Conservation (phyloP, 2,329 filamentous ascomycete species). For the Cladophialophora chaetospira region DNA sequence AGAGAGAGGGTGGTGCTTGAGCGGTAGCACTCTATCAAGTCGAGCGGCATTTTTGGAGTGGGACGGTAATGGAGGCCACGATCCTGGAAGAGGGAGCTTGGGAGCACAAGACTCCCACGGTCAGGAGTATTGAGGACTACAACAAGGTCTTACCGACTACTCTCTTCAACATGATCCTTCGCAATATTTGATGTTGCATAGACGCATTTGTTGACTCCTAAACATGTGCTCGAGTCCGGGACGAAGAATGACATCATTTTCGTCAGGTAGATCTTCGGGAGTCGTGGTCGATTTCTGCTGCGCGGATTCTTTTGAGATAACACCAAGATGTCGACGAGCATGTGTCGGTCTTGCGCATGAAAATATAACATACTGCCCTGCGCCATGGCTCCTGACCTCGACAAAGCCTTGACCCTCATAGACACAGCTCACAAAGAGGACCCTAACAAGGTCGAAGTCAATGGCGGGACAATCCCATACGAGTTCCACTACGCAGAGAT, state of each 20-base stretch:
- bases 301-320: too few species aligned
- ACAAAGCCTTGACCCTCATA: constrained; percentile 64
- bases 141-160: too few species aligned
- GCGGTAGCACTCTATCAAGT: background rate
- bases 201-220: background rate
- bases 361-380: background rate
- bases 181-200: too few species aligned
- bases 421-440: constrained; percentile 72
- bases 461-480: constrained; percentile 60
- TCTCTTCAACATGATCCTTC: too few species aligned
- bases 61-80: too few species aligned
- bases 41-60: background rate
- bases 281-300: background rate
- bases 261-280: constrained; percentile 2
- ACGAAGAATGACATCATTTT: constrained; percentile 4
- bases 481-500: constrained; percentile 80
- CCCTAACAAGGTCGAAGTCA: constrained; percentile 57
- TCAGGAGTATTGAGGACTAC: too few species aligned
- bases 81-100: too few species aligned
- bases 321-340: too few species aligned
- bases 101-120: too few species aligned
- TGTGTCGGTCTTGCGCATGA: background rate
- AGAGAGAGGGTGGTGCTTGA: constrained; percentile 40
- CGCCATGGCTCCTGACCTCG: constrained; percentile 31
- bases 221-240: background rate